phyloP scores from a whole-genome alignment of 2,329 filamentous ascomycete genomes.

The Ceratocystis eucalypticola region DNA sequence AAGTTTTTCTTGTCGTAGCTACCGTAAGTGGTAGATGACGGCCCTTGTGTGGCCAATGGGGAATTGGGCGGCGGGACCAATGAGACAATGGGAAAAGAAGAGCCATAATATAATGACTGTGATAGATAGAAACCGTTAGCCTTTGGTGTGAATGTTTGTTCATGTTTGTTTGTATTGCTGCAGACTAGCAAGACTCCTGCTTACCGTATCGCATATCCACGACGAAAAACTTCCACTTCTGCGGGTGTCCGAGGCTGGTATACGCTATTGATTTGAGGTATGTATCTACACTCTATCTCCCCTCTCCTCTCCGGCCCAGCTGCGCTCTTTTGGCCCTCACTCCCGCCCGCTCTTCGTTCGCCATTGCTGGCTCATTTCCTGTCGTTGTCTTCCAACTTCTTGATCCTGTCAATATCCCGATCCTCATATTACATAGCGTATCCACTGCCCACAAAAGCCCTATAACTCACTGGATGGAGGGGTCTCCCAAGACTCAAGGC shows the following conservation, averaged over 20 bases:
- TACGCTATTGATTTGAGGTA: neutral
- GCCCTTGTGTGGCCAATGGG: too few relatives aligned
- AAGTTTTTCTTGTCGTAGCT: neutral
- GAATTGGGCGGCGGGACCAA: too few relatives aligned
- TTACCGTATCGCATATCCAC: too few relatives aligned
- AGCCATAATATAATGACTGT: too few relatives aligned
- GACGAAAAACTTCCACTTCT: too few relatives aligned
- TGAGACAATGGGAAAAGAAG: too few relatives aligned
- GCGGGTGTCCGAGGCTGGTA: too few relatives aligned
- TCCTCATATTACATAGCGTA: slow-evolving; percentile 7
- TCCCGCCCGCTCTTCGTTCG: neutral
- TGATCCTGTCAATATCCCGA: slow-evolving; percentile 3
- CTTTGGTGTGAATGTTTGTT: too few relatives aligned
- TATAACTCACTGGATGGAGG: neutral
- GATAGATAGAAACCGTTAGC: too few relatives aligned
- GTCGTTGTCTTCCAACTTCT: neutral
- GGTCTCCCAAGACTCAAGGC: neutral
- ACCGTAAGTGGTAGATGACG: neutral
- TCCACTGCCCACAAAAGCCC: slow-evolving; percentile 10
- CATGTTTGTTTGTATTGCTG: too few relatives aligned
- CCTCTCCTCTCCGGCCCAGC: neutral
- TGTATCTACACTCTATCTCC: neutral
- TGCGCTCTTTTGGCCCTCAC: neutral
- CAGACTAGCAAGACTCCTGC: too few relatives aligned
- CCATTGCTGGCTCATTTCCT: neutral